Percentiles rank a stretch among this genome's conserved stretches.
Evolutionary conservation across 345 rosid species (phyloP).

Genomic region (Raphanus sativus): DNA sequence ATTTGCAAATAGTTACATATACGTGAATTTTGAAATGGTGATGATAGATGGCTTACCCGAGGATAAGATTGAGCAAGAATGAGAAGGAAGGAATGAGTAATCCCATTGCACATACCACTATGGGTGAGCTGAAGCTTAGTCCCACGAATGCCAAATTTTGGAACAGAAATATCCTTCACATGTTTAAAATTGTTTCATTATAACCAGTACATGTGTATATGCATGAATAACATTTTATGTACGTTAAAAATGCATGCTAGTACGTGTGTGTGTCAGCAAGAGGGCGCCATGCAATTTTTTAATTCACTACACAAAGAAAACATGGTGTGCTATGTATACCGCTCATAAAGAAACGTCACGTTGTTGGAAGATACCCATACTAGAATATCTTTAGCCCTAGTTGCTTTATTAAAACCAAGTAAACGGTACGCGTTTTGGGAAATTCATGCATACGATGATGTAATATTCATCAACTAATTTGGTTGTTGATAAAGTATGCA

Average conservation of each 20-base stretch:
- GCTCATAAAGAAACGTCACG: slow-evolving; percentile 29
- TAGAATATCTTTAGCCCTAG: background rate
- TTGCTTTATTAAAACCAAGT: background rate
- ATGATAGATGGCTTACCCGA: slow-evolving; percentile 46
- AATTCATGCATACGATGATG: background rate
- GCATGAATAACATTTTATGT: slow-evolving; percentile 10
- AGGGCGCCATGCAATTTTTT: slow-evolving; percentile 8
- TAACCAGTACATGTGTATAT: background rate
- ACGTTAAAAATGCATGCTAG: slow-evolving; percentile 20
- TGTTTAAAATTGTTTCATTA: background rate
- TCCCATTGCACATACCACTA: slow-evolving; percentile 86
- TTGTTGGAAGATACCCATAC: slow-evolving; percentile 1
- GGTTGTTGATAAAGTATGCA: slow-evolving; percentile 4
- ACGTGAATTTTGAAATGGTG: background rate
- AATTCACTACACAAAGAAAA: slow-evolving; percentile 3
- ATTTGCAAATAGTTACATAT: background rate
- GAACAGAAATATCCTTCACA: slow-evolving; percentile 56
- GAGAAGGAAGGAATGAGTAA: slow-evolving; percentile 62
- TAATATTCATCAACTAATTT: background rate
- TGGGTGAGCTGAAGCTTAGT: slow-evolving; percentile 68
- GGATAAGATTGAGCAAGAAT: slow-evolving; percentile 55
- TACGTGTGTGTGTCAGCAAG: background rate
- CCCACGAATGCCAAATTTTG: slow-evolving; percentile 74
- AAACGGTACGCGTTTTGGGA: slow-evolving; percentile 20
- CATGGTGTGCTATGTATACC: slow-evolving; percentile 18